These are phyloP conservation scores for Erodium maritimum DNA, from an alignment of 345 rosid genomes.

Conservation along the genomic window DNA sequence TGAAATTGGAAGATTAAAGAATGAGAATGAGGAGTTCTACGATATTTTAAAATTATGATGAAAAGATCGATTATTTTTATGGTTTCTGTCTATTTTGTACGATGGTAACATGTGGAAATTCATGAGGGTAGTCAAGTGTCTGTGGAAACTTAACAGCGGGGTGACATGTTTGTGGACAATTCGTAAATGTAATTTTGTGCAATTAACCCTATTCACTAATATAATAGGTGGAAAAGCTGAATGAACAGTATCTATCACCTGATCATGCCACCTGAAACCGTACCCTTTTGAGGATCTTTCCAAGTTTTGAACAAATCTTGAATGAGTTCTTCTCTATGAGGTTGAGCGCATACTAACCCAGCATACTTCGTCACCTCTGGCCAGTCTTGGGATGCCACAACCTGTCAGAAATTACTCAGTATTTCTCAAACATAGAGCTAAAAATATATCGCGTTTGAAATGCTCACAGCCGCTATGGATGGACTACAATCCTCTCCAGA, in stretches of 20 bases:
- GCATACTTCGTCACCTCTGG: slow-evolving; percentile 91
- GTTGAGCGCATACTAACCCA: slow-evolving; percentile 90
- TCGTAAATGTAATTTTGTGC: too few species aligned
- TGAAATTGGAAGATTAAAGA: too few species aligned
- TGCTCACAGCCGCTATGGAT: slow-evolving; percentile 84
- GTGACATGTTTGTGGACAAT: too few species aligned
- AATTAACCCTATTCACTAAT: slow-evolving; percentile 17
- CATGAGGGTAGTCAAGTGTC: too few species aligned
- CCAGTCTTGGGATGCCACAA: slow-evolving; percentile 99
- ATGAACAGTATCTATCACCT: slow-evolving; percentile 31
- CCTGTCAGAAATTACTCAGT: slow-evolving; percentile 29
- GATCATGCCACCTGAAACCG: slow-evolving; percentile 85
- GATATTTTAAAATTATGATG: too few species aligned
- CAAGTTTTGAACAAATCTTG: slow-evolving; percentile 76
- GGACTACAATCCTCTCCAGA: slow-evolving; percentile 98
- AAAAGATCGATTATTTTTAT: too few species aligned
- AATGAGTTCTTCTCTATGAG: slow-evolving; percentile 92
- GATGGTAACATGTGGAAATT: too few species aligned
- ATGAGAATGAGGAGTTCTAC: too few species aligned
- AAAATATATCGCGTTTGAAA: background rate
- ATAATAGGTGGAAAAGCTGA: background rate
- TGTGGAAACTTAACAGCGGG: too few species aligned
- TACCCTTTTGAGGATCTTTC: slow-evolving; percentile 83
- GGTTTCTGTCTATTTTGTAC: too few species aligned
- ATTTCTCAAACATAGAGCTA: slow-evolving; percentile 2